Percentiles rank a stretch among this genome's conserved stretches.
Evolutionary conservation across 78 protist species (phyloP).

Genomic region (Paratrimastix pyriformis): DNA sequence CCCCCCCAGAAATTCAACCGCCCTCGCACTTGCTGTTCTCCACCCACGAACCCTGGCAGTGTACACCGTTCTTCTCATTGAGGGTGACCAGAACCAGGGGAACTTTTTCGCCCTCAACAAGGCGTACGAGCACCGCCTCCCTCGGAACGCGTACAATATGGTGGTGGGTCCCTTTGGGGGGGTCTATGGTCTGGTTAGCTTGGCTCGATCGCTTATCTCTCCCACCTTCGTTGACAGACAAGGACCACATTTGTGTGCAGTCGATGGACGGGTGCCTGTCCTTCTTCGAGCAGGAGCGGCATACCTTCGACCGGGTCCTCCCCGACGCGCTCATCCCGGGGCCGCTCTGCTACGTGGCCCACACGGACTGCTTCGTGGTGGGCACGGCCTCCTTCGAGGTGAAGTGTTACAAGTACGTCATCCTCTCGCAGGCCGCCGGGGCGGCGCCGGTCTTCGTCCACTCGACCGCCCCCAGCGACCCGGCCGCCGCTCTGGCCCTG

Average conservation of each 20-base stretch:
- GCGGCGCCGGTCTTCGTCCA: background rate
- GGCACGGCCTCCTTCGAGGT: conserved; percentile 33
- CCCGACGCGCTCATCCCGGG: conserved; percentile 48
- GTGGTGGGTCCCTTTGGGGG: conserved; percentile 39
- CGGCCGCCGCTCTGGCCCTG: background rate
- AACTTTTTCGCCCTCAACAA: background rate
- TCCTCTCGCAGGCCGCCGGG: background rate
- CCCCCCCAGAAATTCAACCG: background rate
- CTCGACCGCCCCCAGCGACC: background rate
- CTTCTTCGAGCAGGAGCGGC: conserved; percentile 36
- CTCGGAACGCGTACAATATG: conserved; percentile 28
- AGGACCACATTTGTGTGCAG: conserved; percentile 41
- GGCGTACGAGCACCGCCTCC: conserved; percentile 25
- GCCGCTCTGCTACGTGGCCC: conserved; percentile 27
- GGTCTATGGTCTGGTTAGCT: background rate
- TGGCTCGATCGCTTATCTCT: background rate
- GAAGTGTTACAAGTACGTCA: conserved; percentile 10
- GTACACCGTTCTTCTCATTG: background rate
- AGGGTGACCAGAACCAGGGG: background rate
- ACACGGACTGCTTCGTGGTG: conserved; percentile 24
- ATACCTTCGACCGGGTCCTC: conserved; percentile 17
- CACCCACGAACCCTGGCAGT: conserved; percentile 32
- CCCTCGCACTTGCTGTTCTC: conserved; percentile 40
- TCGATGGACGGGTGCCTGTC: conserved; percentile 49
- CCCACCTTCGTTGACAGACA: background rate